Base-by-base conservation (phyloP, 371 early-diverging fungal genomes). In the Apophysomyces elegans region DNA sequence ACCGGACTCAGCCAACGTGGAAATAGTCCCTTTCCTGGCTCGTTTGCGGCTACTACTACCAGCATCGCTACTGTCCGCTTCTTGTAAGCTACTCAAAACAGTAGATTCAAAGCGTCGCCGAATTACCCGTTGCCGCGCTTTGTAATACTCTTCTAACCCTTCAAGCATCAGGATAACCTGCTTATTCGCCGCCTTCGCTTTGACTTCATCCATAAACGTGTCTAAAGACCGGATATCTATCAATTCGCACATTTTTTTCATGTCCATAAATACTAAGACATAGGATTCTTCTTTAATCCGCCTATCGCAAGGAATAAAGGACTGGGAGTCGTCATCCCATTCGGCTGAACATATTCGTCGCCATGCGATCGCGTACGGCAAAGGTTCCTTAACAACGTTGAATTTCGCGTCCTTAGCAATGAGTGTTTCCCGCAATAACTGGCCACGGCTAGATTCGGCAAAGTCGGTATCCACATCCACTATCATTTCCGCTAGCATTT, bases 401-500 rank as follows among this genome's bases (percentile, higher is more conserved):
- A 81, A 47, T 14, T 62, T 11, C 32, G 43, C 62, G 37, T 63
- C 65, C 21, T 65, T 70, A n/a, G 61, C 8, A 0, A 26, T 35
- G 0, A 71, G n/a, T 4, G 35, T 47, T 9, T 44, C 32, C 14
- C 41, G 63, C 11, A 72, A 56, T 7, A 72, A 43, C 14, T 54
- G 37, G 16, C 72, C 68, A 9, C 50, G 59, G 13, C 61, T 54
- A 2, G 77, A 65, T 2, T 21, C 32, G 13, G 62, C 41, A 14
- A 79, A 75, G 4, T 64, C 62, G 1, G 68, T 71, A 46, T 84
- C 80, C 4, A 89, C 58, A 32, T 80, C 77, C 0, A 89, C 57
- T 39, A 86, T 85, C 81, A 89, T 86, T 59, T 89, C 89, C 38
- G 67, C 66, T 7, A 82, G 58, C 5, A 74, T 71, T 14, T 86